Evolutionary conservation across 2,329 filamentous ascomycete species (phyloP).

Genomic region (Phialemonium atrogriseum): DNA sequence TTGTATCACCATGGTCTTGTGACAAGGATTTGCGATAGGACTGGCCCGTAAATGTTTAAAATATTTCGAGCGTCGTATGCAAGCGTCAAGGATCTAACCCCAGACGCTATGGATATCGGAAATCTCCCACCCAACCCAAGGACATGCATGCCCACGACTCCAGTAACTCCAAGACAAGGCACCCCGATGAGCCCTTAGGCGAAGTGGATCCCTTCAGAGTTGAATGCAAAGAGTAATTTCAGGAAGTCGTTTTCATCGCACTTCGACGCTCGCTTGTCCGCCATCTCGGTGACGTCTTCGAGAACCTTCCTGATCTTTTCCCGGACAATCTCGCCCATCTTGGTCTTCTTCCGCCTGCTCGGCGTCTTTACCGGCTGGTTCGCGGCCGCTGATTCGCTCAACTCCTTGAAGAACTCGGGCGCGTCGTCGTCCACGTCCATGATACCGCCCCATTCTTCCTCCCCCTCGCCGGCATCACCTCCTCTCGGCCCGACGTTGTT

Average conservation of each 20-base stretch:
- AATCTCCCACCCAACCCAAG: no score
- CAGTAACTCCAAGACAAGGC: no score
- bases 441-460: slow-evolving; percentile 40
- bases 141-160: no score
- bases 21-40: no score
- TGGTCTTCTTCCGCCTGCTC: slow-evolving; percentile 67
- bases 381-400: slow-evolving; percentile 30
- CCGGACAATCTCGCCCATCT: slow-evolving; percentile 71
- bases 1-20: no score
- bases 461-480: slow-evolving; percentile 28
- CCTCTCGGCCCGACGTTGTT: slow-evolving; percentile 27
- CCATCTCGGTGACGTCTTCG: slow-evolving; percentile 69
- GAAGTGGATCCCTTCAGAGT: slow-evolving; percentile 90
- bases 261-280: slow-evolving; percentile 73
- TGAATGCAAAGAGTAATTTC: slow-evolving; percentile 58
- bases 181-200: no score
- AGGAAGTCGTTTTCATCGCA: slow-evolving; percentile 93
- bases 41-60: no score
- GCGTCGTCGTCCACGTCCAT: slow-evolving; percentile 55
- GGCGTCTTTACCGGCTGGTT: slow-evolving; percentile 46
- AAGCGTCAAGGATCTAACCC: no score
- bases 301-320: slow-evolving; percentile 82
- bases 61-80: no score
- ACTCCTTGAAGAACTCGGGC: slow-evolving; percentile 77
- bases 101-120: no score